Evolutionary conservation across 495 filamentous ascomycete genomes (phyloP), one percentile per base, ranked within the genome.

Genomic region (Neurospora discreta): DNA sequence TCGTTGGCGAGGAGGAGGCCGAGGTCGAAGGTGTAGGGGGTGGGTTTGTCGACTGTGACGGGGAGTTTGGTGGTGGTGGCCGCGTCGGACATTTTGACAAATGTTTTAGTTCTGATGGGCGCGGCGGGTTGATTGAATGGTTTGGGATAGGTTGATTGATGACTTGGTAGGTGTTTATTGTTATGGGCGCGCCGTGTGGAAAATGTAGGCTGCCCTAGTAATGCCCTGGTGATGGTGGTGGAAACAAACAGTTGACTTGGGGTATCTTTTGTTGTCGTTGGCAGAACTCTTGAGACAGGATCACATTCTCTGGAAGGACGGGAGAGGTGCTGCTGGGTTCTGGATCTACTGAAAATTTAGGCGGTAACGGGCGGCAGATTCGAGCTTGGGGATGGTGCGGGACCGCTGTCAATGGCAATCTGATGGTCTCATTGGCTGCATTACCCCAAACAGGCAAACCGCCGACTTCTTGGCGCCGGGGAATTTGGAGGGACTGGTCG

Each of bases 11-110:
- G 86, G 71, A 98, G 89, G 78, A 95, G 88, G 74, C 93, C 94
- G 15, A 97, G 89, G 82, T 97, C 93, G 85, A 96, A 97, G 78
- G 90, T 93, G 85, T 95, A 95, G 52, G 93, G 94, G 1, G 89
- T 96, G 0, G 93, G 92, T 79, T 94, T 94, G 38, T 88, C 84
- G 81, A 94, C 91, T 10, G 85, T 89, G 72, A 94, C 86, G 69
- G 82, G 78, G 73, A 85, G 83, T 76, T 85, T 84, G 43, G 9
- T 42, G 23, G 58, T 36, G 70, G 67, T 38, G 26, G 67, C 11
- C 40, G 75, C 30, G 71, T 75, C 69, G 67, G 82, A 74, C 82
- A 84, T 85, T 11, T 39, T 39, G 39, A 39, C 4, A 7, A 33
- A 5, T 36, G 33, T 5, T 36, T 36, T 38, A 7, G 38, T 38